phyloP scores from a whole-genome alignment of 306 rosid genomes.

The Sicyos edulis region DNA sequence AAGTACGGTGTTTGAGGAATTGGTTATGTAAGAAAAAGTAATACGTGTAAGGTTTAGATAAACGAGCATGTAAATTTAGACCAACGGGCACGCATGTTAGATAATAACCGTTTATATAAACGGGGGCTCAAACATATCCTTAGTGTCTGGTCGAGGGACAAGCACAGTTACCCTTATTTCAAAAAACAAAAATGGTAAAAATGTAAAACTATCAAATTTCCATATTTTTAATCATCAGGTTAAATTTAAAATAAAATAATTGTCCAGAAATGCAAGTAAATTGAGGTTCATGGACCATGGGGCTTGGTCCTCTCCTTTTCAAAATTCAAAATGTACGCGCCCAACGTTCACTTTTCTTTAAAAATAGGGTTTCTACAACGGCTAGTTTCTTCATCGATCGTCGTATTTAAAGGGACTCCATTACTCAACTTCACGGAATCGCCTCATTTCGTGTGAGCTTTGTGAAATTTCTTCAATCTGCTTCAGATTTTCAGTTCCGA shows the following conservation, averaged over 20 bases:
- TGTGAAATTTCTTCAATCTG: background rate
- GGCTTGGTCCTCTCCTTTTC: background rate
- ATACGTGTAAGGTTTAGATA: too few relatives aligned
- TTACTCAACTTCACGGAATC: background rate
- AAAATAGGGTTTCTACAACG: constrained; percentile 35
- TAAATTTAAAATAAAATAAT: background rate
- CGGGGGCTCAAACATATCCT: too few relatives aligned
- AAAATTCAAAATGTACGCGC: constrained; percentile 36
- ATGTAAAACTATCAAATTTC: background rate
- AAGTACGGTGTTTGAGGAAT: too few relatives aligned
- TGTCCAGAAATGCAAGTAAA: constrained; percentile 7
- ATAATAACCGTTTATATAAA: too few relatives aligned
- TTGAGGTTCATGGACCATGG: background rate
- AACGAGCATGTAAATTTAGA: too few relatives aligned
- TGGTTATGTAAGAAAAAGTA: too few relatives aligned
- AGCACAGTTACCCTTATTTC: too few relatives aligned
- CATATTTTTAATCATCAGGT: background rate
- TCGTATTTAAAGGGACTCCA: constrained; percentile 19
- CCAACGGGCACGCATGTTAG: too few relatives aligned
- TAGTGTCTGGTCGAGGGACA: too few relatives aligned
- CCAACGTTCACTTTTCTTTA: constrained; percentile 34
- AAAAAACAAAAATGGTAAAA: too few relatives aligned
- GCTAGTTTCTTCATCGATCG: background rate
- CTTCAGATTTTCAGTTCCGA: background rate
- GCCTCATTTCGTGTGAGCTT: constrained; percentile 12